A percentile compares a stretch with the other conserved stretches of the same genome.
Evolutionary conservation across 768 basidiomycete genomes (phyloP).

Genomic region (Leccinum arenicola): DNA sequence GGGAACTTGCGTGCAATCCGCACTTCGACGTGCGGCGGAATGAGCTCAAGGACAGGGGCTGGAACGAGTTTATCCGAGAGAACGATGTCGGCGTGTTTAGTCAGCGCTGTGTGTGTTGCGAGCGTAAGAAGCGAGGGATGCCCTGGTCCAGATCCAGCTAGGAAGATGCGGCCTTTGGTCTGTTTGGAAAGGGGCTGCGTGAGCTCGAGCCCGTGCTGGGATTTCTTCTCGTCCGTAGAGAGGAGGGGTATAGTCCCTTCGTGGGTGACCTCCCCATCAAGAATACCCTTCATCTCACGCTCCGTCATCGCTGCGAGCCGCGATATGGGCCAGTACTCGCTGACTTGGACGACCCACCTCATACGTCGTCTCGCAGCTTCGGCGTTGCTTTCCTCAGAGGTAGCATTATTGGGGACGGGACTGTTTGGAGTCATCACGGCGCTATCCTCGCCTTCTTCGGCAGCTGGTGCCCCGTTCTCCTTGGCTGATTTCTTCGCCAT

Average conservation of each 20-base stretch:
- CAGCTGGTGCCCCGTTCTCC: conserved; percentile 13
- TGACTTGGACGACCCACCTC: conserved; percentile 93
- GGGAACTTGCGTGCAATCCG: conserved; percentile 97
- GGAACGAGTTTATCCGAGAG: conserved; percentile 98
- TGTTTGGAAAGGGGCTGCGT: conserved; percentile 14
- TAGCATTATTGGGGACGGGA: conserved; percentile 47
- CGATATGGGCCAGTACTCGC: conserved; percentile 92
- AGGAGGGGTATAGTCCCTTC: conserved; percentile 9
- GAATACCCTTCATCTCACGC: conserved; percentile 62
- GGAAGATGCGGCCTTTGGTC: conserved; percentile 67
- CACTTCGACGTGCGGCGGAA: conserved; percentile 69
- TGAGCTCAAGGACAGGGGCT: conserved; percentile 77
- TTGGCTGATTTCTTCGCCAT: conserved; percentile 41
- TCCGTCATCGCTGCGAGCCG: conserved; percentile 68
- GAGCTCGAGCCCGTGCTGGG: conserved; percentile 29
- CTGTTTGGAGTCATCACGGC: conserved; percentile 58
- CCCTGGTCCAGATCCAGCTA: conserved; percentile 94
- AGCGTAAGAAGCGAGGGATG: conserved; percentile 90
- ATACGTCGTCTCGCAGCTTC: conserved; percentile 66
- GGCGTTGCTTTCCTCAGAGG: conserved; percentile 32
- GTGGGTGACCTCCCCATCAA: conserved; percentile 38
- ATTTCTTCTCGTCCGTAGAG: conserved; percentile 35
- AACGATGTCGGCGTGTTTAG: conserved; percentile 78
- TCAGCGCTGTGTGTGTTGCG: conserved; percentile 79
- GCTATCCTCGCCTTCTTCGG: conserved; percentile 53